Conservation (phyloP, 208 protist genomes). For the Leishmania lainsoni region DNA sequence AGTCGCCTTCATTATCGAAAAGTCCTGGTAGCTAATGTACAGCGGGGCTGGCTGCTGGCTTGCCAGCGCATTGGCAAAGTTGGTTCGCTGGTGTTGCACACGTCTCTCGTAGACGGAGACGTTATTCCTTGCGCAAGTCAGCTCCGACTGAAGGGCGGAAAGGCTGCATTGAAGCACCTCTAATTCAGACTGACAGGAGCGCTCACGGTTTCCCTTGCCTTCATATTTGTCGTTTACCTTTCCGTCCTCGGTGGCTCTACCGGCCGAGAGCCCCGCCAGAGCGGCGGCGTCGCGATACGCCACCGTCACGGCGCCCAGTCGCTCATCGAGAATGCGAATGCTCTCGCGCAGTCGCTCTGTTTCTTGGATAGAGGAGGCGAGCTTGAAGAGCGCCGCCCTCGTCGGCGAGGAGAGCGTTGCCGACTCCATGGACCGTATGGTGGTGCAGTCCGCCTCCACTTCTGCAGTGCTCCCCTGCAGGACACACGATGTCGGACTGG, state of each 20-base stretch:
- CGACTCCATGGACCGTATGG: conserved; percentile 37
- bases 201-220: not conserved
- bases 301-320: conserved; percentile 7
- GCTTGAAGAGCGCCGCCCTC: conserved; percentile 13
- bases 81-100: not conserved
- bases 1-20: conserved; percentile 28
- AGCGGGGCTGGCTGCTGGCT: conserved; percentile 42
- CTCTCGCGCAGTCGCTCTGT: not conserved
- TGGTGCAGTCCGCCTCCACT: conserved; percentile 38
- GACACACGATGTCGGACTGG: conserved; percentile 70
- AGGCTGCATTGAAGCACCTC: conserved; percentile 5
- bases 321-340: conserved; percentile 4
- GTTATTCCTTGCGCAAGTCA: not conserved
- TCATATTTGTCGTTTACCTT: not conserved
- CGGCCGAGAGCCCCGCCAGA: not conserved
- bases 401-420: conserved; percentile 4
- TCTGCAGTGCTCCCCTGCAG: conserved; percentile 52
- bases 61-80: not conserved
- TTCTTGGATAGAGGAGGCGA: not conserved
- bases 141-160: not conserved
- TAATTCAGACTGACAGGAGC: not conserved
- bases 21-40: conserved; percentile 36
- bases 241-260: not conserved
- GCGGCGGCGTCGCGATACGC: not conserved
- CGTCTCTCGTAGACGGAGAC: not conserved